Conservation (phyloP, 768 basidiomycete genomes). For the Mrakia frigida region DNA sequence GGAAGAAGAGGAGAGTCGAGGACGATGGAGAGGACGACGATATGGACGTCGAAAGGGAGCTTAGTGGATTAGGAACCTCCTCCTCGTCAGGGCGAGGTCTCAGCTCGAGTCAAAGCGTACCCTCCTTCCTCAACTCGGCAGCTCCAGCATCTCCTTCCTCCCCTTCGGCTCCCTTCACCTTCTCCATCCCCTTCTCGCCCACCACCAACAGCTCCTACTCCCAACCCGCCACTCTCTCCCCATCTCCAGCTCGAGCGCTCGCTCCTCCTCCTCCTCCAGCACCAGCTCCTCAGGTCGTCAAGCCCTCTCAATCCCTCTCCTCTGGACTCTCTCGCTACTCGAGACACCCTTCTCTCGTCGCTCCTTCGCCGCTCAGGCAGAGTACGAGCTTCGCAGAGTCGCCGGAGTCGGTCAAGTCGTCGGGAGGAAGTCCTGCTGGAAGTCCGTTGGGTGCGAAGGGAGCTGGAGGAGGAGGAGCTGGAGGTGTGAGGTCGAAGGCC, state of each 20-base stretch:
- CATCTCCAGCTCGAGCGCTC: neutral
- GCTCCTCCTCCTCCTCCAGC: neutral
- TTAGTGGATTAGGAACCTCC: conserved; percentile 5
- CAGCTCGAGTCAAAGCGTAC: neutral
- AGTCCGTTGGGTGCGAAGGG: neutral
- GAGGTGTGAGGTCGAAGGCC: neutral
- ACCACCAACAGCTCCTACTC: neutral
- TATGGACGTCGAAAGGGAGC: conserved; percentile 11
- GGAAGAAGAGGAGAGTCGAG: conserved; percentile 26
- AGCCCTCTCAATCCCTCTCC: conserved; percentile 14
- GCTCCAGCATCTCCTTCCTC: neutral
- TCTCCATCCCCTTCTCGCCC: conserved; percentile 12
- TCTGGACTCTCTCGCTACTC: conserved; percentile 18
- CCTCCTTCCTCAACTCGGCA: conserved; percentile 7
- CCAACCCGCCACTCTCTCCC: neutral
- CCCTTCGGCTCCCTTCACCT: conserved; percentile 24
- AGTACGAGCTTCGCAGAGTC: conserved; percentile 28
- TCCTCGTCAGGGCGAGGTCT: conserved; percentile 3
- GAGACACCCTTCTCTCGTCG: conserved; percentile 23
- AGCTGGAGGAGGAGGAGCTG: neutral
- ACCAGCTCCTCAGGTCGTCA: neutral
- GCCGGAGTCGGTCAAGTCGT: conserved; percentile 6
- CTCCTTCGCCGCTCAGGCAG: conserved; percentile 25
- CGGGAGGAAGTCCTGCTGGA: conserved; percentile 16
- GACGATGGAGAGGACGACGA: conserved; percentile 8